phyloP scores from a whole-genome alignment of 345 rosid species.

The Ailanthus altissimus region DNA sequence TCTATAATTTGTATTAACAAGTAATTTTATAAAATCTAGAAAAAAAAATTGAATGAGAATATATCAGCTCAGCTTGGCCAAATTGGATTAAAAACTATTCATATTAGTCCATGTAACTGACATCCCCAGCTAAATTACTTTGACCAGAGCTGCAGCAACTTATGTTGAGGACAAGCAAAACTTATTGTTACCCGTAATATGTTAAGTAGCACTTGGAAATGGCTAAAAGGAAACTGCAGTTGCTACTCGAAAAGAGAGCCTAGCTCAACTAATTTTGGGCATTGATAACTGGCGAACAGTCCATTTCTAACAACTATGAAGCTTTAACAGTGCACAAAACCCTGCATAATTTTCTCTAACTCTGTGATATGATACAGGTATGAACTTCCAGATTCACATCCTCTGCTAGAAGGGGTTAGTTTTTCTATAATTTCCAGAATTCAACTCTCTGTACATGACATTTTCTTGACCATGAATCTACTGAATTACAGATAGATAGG shows the following conservation, averaged over 20 bases:
- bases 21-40: not conserved
- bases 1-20: conserved; percentile 18
- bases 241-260: not conserved
- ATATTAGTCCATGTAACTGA: not conserved
- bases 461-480: not conserved
- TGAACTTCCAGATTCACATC: conserved; percentile 88
- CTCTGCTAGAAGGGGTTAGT: conserved; percentile 75
- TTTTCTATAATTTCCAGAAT: not conserved
- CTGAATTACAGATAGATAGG: conserved; percentile 63
- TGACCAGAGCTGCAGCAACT: conserved; percentile 19
- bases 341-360: conserved; percentile 13
- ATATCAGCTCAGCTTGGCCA: conserved; percentile 2
- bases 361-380: conserved; percentile 59
- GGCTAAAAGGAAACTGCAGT: not conserved
- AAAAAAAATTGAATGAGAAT: not conserved
- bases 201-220: not conserved
- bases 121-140: conserved; percentile 6
- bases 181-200: not conserved
- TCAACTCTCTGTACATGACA: not conserved
- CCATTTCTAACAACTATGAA: not conserved
- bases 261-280: not conserved
- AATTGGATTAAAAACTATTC: not conserved
- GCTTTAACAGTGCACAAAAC: not conserved
- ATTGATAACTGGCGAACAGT: not conserved
- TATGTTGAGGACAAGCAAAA: not conserved